Conservation (phyloP, 164 flowering plant species). For the Platanus orientalis region DNA sequence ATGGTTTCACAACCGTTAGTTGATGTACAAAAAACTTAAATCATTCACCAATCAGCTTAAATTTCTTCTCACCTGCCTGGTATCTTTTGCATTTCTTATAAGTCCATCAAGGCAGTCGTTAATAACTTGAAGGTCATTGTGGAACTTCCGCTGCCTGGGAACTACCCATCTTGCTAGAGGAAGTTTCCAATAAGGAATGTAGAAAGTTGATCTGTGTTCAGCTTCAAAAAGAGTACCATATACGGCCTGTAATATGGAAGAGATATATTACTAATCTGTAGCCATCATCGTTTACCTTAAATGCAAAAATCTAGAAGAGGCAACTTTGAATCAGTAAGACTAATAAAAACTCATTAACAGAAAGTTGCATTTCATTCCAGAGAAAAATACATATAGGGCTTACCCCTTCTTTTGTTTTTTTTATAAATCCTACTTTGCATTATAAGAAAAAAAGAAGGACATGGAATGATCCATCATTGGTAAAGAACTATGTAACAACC, state of each 20-base stretch:
- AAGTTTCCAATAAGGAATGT: conserved; percentile 91
- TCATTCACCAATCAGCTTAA: not conserved
- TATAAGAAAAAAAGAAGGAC: too few species aligned
- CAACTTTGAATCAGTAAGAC: not conserved
- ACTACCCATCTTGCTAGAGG: conserved; percentile 86
- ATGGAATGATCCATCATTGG: too few species aligned
- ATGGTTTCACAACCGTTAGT: too few species aligned
- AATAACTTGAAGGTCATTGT: conserved; percentile 66
- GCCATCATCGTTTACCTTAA: not conserved
- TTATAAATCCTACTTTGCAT: too few species aligned
- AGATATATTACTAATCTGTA: conserved; percentile 5
- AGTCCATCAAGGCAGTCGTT: conserved; percentile 95
- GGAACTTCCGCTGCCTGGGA: conserved; percentile 91
- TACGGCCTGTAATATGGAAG: conserved; percentile 60
- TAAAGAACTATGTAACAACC: too few species aligned
- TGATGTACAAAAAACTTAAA: not conserved
- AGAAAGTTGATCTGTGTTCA: conserved; percentile 96
- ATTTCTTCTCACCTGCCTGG: conserved; percentile 64
- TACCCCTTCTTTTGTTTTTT: too few species aligned
- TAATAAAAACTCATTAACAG: too few species aligned
- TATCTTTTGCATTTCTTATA: conserved; percentile 87
- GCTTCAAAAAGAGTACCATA: conserved; percentile 99
- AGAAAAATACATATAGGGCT: too few species aligned
- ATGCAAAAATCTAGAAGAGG: not conserved
- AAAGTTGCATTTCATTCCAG: too few species aligned